phyloP scores from a whole-genome alignment of 140 eudicot genomes.

The Oenanthe javanica region DNA sequence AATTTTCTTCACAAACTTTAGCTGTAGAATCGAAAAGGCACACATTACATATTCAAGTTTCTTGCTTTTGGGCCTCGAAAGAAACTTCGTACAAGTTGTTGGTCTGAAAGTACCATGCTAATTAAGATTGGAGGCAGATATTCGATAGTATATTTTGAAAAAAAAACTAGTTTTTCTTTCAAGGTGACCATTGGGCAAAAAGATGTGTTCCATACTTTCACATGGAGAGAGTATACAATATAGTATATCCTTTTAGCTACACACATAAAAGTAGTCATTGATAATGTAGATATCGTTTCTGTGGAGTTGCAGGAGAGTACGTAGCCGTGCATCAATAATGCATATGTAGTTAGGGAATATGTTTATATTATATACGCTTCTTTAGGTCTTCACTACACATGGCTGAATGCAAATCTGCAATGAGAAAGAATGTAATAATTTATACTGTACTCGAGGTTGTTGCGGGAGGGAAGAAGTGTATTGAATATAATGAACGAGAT shows the following conservation, averaged over 20 bases:
- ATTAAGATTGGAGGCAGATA: neutral
- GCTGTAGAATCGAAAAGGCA: neutral
- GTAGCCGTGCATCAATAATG: neutral
- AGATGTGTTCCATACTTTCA: neutral
- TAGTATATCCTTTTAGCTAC: neutral
- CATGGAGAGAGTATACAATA: neutral
- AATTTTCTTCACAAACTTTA: neutral
- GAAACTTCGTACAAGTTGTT: conserved; percentile 9
- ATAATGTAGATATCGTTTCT: neutral
- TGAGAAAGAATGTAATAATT: no score
- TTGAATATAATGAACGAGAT: no score
- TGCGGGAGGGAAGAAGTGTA: no score
- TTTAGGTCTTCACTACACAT: neutral
- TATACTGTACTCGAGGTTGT: no score
- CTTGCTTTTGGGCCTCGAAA: neutral
- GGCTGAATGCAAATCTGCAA: neutral
- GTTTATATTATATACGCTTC: neutral
- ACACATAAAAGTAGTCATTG: neutral
- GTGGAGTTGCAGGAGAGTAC: neutral
- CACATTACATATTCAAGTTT: neutral
- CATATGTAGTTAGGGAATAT: neutral
- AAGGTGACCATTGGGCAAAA: neutral
- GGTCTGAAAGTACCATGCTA: neutral
- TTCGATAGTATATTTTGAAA: neutral
- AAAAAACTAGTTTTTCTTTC: neutral